Base-by-base conservation (phyloP, 2,329 filamentous ascomycete species). In the Nigrospora osmanthi region DNA sequence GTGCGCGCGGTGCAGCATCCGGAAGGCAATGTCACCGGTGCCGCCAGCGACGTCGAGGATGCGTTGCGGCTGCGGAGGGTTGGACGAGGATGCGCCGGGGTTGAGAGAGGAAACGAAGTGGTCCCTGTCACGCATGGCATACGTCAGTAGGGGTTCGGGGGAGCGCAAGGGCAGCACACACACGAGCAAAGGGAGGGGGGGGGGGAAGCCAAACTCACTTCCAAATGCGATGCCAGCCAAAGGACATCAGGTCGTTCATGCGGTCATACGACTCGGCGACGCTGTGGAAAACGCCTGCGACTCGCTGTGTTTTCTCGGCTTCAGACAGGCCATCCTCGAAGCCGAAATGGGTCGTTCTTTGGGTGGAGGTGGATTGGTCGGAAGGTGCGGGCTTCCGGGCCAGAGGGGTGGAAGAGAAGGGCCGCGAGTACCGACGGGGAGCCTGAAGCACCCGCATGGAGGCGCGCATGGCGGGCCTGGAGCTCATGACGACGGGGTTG, bases 171-270 rank as follows among this genome's bases (percentile, higher is more conserved):
- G 34, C 34, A 32, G 39, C 35, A 46, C 33, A 16, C 30, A 28
- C 23, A 10, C 40, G 31, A 11, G 38, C n/a, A 35, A 15, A 36
- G 19, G 36, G 34, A 31, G n/a, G n/a, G n/a, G n/a, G n/a, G n/a
- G n/a, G n/a, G n/a, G n/a, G 12, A 15, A 35, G 12, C 46, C 37
- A n/a, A 13, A 65, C 75, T 41, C 55, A 79, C 79, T 85, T 98
- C 93, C 93, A 98, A 34, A 98, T 72, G 37, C 93, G 86, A 66
- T 98, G 93, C 69, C 95, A 90, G 45, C 93, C 93, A 40, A 98
- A 80, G 9, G 93, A 97, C 93, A 98, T 98, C 54, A 97, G 78
- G 65, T 98, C 93, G 70, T 98, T 98, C 93, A 98, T 98, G 50
- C 84, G 85, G 67, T 98, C 93, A 69, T 98, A 98, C 15, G 86